Conservation (phyloP, 2,329 filamentous ascomycete genomes). For the Tolypocladium cylindrosporum region DNA sequence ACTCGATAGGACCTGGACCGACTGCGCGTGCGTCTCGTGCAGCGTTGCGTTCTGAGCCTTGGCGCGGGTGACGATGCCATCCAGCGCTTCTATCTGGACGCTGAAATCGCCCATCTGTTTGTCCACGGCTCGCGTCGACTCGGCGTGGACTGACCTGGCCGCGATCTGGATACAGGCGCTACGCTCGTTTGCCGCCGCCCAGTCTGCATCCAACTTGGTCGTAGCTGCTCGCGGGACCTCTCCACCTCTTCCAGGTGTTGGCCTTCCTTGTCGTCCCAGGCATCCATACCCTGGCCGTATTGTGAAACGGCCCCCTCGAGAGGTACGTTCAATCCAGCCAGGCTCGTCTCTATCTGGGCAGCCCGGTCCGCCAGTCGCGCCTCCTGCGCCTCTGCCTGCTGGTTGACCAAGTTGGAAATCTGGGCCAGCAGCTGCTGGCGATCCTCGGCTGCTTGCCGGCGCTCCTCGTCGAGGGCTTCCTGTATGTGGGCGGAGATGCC, state of each 20-base stretch:
- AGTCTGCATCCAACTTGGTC: slow-evolving; percentile 75
- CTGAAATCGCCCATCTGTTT: slow-evolving; percentile 80
- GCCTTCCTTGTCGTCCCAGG: slow-evolving; percentile 61
- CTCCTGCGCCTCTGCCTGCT: slow-evolving; percentile 65
- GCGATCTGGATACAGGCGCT: slow-evolving; percentile 76
- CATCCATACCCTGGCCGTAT: slow-evolving; percentile 63
- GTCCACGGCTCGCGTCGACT: slow-evolving; percentile 82
- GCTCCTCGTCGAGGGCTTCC: slow-evolving; percentile 51
- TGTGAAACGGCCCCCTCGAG: slow-evolving; percentile 53
- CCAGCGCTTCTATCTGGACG: slow-evolving; percentile 75
- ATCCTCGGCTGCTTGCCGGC: slow-evolving; percentile 60
- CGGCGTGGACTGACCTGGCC: slow-evolving; percentile 74
- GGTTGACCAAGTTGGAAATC: slow-evolving; percentile 68
- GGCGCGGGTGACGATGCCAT: slow-evolving; percentile 80
- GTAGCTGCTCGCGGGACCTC: slow-evolving; percentile 66
- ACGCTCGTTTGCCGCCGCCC: slow-evolving; percentile 67
- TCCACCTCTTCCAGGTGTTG: slow-evolving; percentile 57
- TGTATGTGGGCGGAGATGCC: too few species aligned
- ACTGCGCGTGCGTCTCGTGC: slow-evolving; percentile 57
- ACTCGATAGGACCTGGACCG: slow-evolving; percentile 37
- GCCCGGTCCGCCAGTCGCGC: slow-evolving; percentile 57
- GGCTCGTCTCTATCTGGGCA: slow-evolving; percentile 49
- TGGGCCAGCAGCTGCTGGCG: slow-evolving; percentile 66
- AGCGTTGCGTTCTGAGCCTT: slow-evolving; percentile 71
- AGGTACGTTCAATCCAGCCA: slow-evolving; percentile 50